These are phyloP conservation scores for Fabrea salina DNA, from an alignment of 169 alveolate species.

Conservation along the genomic window DNA sequence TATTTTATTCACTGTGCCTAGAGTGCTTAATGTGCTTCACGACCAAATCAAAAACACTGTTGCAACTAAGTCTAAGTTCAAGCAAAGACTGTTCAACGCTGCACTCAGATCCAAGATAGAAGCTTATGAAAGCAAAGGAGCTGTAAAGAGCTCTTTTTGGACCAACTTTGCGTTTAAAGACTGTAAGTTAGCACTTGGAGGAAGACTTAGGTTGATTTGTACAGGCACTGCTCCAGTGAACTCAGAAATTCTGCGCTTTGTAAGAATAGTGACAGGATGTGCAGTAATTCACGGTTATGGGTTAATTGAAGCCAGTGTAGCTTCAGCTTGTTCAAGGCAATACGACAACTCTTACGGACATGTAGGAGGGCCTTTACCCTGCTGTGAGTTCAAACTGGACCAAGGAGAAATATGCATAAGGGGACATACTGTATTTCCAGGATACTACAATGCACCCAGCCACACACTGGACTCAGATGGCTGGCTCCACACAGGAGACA, in stretches of 20 bases:
- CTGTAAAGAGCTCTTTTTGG: slow-evolving; percentile 34
- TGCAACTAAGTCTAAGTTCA: background rate
- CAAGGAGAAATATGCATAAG: slow-evolving; percentile 54
- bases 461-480: slow-evolving; percentile 72
- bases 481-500: slow-evolving; percentile 93
- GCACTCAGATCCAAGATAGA: slow-evolving; percentile 5
- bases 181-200: slow-evolving; percentile 72
- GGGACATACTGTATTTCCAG: slow-evolving; percentile 45
- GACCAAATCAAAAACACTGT: slow-evolving; percentile 68
- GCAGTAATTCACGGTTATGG: slow-evolving; percentile 79
- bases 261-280: slow-evolving; percentile 66
- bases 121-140: background rate
- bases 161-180: slow-evolving; percentile 74
- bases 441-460: slow-evolving; percentile 41
- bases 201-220: slow-evolving; percentile 71
- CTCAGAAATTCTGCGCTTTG: slow-evolving; percentile 60
- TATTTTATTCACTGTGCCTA: slow-evolving; percentile 93
- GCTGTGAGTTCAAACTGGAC: slow-evolving; percentile 15
- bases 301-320: slow-evolving; percentile 79
- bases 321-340: slow-evolving; percentile 54
- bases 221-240: slow-evolving; percentile 87
- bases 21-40: slow-evolving; percentile 89
- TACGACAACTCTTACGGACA: slow-evolving; percentile 69
- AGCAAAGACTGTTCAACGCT: background rate
- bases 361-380: slow-evolving; percentile 83